Percentiles rank a stretch among this genome's conserved stretches.
Evolutionary conservation across 2,329 filamentous ascomycete genomes (phyloP).

Genomic region (Exophiala phaeomuriformis): DNA sequence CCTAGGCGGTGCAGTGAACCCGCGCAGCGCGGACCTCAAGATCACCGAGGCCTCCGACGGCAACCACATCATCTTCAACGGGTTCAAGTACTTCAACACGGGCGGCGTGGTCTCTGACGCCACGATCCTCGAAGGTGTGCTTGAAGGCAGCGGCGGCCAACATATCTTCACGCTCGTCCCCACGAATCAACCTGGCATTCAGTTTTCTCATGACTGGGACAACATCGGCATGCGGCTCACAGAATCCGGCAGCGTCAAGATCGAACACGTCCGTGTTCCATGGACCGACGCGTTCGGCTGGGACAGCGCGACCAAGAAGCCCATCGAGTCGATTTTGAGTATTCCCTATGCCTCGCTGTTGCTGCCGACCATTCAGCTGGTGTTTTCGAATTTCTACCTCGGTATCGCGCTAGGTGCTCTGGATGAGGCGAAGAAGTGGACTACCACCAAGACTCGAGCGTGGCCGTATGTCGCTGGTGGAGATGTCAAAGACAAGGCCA

Average conservation of each 20-base stretch:
- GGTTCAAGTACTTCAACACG: slow-evolving; percentile 61
- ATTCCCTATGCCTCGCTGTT: slow-evolving; percentile 53
- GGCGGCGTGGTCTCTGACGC: slow-evolving; percentile 60
- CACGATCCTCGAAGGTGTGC: slow-evolving; percentile 57
- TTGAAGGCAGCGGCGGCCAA: slow-evolving; percentile 47
- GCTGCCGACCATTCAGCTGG: slow-evolving; percentile 57
- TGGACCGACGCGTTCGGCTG: slow-evolving; percentile 59
- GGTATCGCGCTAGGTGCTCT: slow-evolving; percentile 56
- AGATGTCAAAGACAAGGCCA: slow-evolving; percentile 52
- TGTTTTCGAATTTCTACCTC: slow-evolving; percentile 61
- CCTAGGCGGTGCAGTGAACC: slow-evolving; percentile 60
- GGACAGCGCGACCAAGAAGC: slow-evolving; percentile 46
- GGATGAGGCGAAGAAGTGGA: slow-evolving; percentile 51
- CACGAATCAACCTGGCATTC: slow-evolving; percentile 52
- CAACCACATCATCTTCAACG: slow-evolving; percentile 34
- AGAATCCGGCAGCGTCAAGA: slow-evolving; percentile 57
- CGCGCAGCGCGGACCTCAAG: slow-evolving; percentile 54
- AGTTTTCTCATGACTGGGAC: slow-evolving; percentile 53
- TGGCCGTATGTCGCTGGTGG: slow-evolving; percentile 54
- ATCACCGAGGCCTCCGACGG: slow-evolving; percentile 45
- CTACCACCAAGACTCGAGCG: slow-evolving; percentile 48
- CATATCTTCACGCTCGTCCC: slow-evolving; percentile 58
- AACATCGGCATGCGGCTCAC: slow-evolving; percentile 57
- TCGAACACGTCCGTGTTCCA: slow-evolving; percentile 49
- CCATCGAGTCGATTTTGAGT: slow-evolving; percentile 44